Evolutionary conservation across 2,329 filamentous ascomycete species (phyloP), one percentile per base, ranked within the genome.

Genomic region (Leptodontidium sp.): DNA sequence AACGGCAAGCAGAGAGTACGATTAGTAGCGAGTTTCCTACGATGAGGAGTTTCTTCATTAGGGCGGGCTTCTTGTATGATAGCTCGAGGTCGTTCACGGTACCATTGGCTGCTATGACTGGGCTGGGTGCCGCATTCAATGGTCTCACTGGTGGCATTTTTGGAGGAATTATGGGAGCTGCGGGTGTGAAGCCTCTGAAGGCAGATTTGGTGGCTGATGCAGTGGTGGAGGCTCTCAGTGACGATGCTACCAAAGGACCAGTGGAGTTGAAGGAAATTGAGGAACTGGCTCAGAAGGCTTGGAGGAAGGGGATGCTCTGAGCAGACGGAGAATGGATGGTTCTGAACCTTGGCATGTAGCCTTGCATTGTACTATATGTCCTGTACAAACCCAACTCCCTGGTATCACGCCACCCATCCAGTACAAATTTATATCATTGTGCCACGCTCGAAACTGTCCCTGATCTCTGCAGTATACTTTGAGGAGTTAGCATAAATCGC

Each of bases 381-480:
- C 32, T 65, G 53, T 62, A 61, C 47, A 52, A 65, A 68, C 65
- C 63, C 49, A 68, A 65, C 66, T 70, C 67, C 53, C 57, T 38
- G 64, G 29, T 61, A 64, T 52, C 35, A 66, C 58, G 53, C 62
- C 65, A 53, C 38, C 58, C 47, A 65, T 63, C 29, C 21, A 55
- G 40, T 53, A 38, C 8, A 49, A 69, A 66, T 65, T 59, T 78
- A 98, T 80, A 98, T 96, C 87, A 97, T 97, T 3, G 96, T 98
- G 21, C 96, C 96, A 72, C 96, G 88, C 86, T 99, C 96, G 80
- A 99, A 99, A 81, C 92, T 98, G 78, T 99, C 96, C 78, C 96
- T 86, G 76, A 99, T 98, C 80, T 99, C 96, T 40, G 92, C 90
- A 57, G 96, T 99, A 81, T 99, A 99, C 85, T 87, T 71, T 15